Conservation (phyloP, 768 basidiomycete species). For the Lentinula sp. region DNA sequence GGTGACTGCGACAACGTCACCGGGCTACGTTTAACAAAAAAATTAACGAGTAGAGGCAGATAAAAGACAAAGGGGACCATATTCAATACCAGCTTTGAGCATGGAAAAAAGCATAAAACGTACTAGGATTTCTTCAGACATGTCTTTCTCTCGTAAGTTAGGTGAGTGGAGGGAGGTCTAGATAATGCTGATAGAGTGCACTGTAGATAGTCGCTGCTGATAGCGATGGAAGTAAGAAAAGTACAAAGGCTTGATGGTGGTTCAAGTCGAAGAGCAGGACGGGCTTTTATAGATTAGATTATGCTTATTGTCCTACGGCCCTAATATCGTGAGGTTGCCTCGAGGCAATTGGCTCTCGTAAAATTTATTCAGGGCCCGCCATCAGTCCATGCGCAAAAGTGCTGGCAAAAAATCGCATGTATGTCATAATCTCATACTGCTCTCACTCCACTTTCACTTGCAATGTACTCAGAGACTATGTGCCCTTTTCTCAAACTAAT, state of each 20-base stretch:
- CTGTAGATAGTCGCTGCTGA: background rate
- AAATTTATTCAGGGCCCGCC: background rate
- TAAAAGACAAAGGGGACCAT: background rate
- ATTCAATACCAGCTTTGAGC: background rate
- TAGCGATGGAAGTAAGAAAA: constrained; percentile 6
- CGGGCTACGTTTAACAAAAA: constrained; percentile 33
- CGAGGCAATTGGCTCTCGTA: constrained; percentile 2
- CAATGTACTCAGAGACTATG: background rate
- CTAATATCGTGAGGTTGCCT: constrained; percentile 4
- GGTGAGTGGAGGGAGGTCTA: background rate
- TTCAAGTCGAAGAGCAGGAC: background rate
- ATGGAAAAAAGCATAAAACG: background rate
- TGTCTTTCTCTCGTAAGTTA: background rate
- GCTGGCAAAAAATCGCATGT: background rate
- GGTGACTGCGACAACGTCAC: constrained; percentile 76
- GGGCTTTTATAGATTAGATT: constrained; percentile 4
- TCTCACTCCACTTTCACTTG: background rate
- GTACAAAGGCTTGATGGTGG: background rate
- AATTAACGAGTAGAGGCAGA: background rate
- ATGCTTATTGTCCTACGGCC: background rate
- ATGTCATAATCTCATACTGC: background rate
- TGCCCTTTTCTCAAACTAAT: background rate
- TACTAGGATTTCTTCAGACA: background rate
- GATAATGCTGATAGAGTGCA: background rate
- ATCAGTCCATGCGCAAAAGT: background rate